Evolutionary conservation across 495 filamentous ascomycete species (phyloP).

Genomic region (Sordaria brevicollis): DNA sequence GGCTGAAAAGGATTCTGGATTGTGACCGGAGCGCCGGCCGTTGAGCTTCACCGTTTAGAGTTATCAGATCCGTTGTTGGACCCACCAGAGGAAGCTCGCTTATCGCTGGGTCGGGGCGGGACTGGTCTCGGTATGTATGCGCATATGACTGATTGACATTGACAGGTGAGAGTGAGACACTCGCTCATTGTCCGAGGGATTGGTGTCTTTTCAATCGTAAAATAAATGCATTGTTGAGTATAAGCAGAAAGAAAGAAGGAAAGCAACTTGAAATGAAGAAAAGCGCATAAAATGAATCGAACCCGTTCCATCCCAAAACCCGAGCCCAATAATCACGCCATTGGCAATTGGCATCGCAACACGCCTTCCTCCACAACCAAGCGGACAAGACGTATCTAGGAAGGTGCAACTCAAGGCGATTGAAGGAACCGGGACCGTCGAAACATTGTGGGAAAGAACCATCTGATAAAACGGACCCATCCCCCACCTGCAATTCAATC

Average conservation of each 20-base stretch:
- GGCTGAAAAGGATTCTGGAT: background rate
- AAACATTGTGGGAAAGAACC: background rate
- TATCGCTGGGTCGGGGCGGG: background rate
- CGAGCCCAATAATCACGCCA: background rate
- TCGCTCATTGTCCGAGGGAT: background rate
- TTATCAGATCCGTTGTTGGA: constrained; percentile 10
- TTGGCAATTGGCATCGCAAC: background rate
- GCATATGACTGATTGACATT: too few relatives aligned
- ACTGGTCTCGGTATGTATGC: background rate
- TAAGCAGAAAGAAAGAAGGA: too few relatives aligned
- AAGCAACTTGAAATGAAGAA: background rate
- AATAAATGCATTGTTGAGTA: background rate
- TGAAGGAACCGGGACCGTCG: too few relatives aligned
- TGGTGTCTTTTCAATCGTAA: background rate
- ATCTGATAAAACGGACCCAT: background rate
- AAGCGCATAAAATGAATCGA: background rate
- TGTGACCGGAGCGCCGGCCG: background rate
- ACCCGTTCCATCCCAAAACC: too few relatives aligned
- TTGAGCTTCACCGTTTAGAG: background rate
- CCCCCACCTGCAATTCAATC: background rate
- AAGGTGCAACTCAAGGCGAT: background rate
- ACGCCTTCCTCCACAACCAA: background rate
- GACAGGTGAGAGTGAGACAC: too few relatives aligned
- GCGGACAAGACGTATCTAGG: background rate
- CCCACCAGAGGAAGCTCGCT: background rate